phyloP scores from a whole-genome alignment of 2,329 filamentous ascomycete species.

The Pseudogymnoascus sp. region DNA sequence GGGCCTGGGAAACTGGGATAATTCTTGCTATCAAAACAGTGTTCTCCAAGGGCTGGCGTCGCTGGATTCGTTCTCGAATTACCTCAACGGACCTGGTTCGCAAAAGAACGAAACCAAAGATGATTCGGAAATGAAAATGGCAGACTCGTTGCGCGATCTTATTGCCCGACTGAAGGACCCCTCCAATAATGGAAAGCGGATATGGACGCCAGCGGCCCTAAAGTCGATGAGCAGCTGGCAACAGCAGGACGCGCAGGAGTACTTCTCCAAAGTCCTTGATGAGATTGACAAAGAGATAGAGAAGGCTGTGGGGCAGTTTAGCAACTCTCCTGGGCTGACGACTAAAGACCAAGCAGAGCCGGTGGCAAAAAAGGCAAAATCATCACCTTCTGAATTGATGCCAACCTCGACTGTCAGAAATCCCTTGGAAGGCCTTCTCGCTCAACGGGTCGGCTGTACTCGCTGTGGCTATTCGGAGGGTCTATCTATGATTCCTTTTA shows the following conservation, averaged over 20 bases:
- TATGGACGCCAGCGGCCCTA: constrained; percentile 74
- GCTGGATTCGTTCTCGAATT: constrained; percentile 58
- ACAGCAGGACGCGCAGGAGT: constrained; percentile 96
- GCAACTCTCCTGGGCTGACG: constrained; percentile 15
- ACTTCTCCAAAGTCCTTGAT: constrained; percentile 83
- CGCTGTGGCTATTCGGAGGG: constrained; percentile 81
- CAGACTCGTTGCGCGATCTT: constrained; percentile 41
- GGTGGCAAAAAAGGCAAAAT: background rate
- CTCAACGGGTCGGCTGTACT: constrained; percentile 82
- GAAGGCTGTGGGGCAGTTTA: constrained; percentile 33
- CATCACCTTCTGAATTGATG: background rate
- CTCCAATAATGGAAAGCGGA: constrained; percentile 61
- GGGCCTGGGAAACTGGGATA: constrained; percentile 84
- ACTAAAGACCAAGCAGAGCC: background rate
- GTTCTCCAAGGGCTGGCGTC: constrained; percentile 79
- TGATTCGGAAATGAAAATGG: constrained; percentile 24
- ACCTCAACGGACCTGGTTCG: constrained; percentile 43
- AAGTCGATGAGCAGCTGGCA: constrained; percentile 94
- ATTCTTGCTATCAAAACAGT: constrained; percentile 97
- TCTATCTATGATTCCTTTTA: constrained; percentile 85
- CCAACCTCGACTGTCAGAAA: constrained; percentile 43
- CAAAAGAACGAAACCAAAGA: background rate
- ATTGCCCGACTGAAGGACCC: constrained; percentile 62
- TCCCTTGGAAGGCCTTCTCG: constrained; percentile 78
- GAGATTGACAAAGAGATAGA: constrained; percentile 71